Percentiles rank a stretch among this genome's conserved stretches.
These are phyloP conservation scores for Zanthoxylum bungeanum DNA, from an alignment of 345 rosid species.

Conservation along the genomic window DNA sequence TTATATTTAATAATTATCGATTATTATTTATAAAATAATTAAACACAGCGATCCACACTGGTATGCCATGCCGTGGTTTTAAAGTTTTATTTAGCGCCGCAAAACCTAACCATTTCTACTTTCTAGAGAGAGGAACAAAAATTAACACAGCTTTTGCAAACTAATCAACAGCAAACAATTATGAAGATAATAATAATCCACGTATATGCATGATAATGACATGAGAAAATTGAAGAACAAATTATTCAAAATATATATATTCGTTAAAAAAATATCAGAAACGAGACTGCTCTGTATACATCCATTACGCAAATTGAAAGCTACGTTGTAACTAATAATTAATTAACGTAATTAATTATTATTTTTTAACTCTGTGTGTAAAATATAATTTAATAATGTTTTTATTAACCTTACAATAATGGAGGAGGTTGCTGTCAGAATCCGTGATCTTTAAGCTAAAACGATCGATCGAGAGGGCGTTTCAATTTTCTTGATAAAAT, in stretches of 20 bases:
- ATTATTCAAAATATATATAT: too few species aligned
- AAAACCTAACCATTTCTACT: background rate
- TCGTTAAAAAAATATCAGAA: too few species aligned
- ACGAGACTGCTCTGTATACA: background rate
- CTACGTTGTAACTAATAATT: conserved; percentile 24
- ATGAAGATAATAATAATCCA: background rate
- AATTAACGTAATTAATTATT: background rate
- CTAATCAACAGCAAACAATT: background rate
- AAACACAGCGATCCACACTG: too few species aligned
- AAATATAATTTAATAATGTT: too few species aligned
- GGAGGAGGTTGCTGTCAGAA: conserved; percentile 22
- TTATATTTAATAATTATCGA: too few species aligned
- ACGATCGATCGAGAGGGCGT: background rate
- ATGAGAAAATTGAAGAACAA: conserved; percentile 1
- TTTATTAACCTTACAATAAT: conserved; percentile 20
- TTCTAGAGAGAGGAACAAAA: background rate
- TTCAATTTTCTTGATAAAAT: conserved; percentile 4
- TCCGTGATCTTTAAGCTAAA: conserved; percentile 34
- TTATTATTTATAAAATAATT: too few species aligned
- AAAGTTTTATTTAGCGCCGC: too few species aligned
- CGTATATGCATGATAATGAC: conserved; percentile 18
- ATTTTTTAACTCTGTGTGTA: too few species aligned
- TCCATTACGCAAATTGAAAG: conserved; percentile 17
- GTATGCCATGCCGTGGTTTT: too few species aligned
- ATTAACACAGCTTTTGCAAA: background rate